Conservation (phyloP, 1,139 yeast species). For the Yamadazyma buinensis region DNA sequence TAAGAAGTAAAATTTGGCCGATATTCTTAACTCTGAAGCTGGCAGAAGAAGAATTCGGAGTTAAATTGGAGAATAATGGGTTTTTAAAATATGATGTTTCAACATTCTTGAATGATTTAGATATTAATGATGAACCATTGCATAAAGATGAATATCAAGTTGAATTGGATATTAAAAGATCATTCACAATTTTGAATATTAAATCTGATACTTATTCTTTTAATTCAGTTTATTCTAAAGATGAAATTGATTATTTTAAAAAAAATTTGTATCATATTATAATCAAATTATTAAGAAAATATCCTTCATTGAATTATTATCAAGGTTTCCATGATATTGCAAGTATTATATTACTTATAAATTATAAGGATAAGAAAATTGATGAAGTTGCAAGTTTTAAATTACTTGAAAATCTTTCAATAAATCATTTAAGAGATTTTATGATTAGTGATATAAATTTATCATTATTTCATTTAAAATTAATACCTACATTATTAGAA, state of each 20-base stretch:
- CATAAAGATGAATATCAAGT: slow-evolving; percentile 82
- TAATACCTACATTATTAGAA: slow-evolving; percentile 62
- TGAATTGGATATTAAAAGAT: slow-evolving; percentile 67
- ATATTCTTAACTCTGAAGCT: slow-evolving; percentile 19
- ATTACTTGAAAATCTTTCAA: slow-evolving; percentile 55
- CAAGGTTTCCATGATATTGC: slow-evolving; percentile 94
- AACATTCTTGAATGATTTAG: slow-evolving; percentile 13
- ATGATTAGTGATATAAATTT: slow-evolving; percentile 71
- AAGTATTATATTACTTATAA: slow-evolving; percentile 58
- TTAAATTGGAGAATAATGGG: not conserved
- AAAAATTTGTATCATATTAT: slow-evolving; percentile 46
- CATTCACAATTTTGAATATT: slow-evolving; percentile 48
- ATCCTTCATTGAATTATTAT: slow-evolving; percentile 69
- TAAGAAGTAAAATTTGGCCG: slow-evolving; percentile 50
- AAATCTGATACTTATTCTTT: slow-evolving; percentile 24
- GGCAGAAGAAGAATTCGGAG: not conserved
- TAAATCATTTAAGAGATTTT: slow-evolving; percentile 73
- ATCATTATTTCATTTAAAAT: slow-evolving; percentile 58
- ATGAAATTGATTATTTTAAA: slow-evolving; percentile 35
- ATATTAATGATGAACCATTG: slow-evolving; percentile 29
- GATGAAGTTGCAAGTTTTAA: slow-evolving; percentile 40
- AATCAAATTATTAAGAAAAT: slow-evolving; percentile 50
- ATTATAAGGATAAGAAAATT: slow-evolving; percentile 23
- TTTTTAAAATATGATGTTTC: slow-evolving; percentile 4
- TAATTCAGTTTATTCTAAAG: slow-evolving; percentile 30